Base-by-base conservation (phyloP, 768 basidiomycete genomes). In the Rubroboletus pulcherrimus region DNA sequence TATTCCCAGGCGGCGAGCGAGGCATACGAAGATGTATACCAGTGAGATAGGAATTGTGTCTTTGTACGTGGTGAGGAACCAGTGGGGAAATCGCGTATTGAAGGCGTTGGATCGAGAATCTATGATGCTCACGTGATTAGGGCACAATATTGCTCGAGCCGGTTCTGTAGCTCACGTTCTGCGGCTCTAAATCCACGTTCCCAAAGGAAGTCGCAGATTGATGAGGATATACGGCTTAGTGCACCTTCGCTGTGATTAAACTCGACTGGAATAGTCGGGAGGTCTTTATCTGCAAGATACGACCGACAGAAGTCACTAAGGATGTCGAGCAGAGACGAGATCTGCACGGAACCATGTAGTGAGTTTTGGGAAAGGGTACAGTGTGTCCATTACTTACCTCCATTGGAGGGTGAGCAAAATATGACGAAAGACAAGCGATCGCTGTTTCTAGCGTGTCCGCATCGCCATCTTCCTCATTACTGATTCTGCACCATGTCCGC, bases 1-100 rank as follows among this genome's bases (percentile, higher is more conserved):
- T 17, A 87, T 71, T 26, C 78, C 81, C 0, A 86, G 64, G 34
- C 81, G 75, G 15, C 76, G 74, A 17, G 77, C 77, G 42, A 87
- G 68, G 17, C 78, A 76, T 12, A 81, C 76, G 56, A 85, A 87
- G 24, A 84, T 63, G 67, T 81, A 83, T 38, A 79, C 79, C 41
- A 87, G 71, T 11, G 82, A 83, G 46, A 87, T 78, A 0, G 85
- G 85, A 42, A 87, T 76, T 0, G 82, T 79, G 24, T 67, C 66
- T 53, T 75, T 81, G 61, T 78, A 70, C 1, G 75, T 74, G 1
- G 72, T 73, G 21, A 87, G 74, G 62, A 85, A 83, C 51, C 71
- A 64, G 58, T 86, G 84, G 17, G 86, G 84, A 57, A 85, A 85
- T 45, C 79, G 78, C 56, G 83, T 80, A 48, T 73, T 63, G n/a